Percentiles rank a stretch among this genome's conserved stretches.
Conservation (phyloP, 495 filamentous ascomycete genomes). For the Xylaria venustula region DNA sequence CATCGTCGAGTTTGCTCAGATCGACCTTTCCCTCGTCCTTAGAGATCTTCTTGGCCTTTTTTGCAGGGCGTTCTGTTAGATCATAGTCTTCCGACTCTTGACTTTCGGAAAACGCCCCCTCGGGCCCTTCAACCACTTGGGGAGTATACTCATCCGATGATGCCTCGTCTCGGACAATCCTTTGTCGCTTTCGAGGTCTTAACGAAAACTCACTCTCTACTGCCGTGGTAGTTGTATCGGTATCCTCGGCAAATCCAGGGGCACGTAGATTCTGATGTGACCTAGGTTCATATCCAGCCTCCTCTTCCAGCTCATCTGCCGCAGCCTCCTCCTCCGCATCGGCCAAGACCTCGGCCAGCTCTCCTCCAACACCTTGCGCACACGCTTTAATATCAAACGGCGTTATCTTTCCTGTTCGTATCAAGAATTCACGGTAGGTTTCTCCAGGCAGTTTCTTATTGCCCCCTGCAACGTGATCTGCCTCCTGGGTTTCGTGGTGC, state of each 20-base stretch:
- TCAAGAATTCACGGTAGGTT: conserved; percentile 81
- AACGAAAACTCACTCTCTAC: conserved; percentile 51
- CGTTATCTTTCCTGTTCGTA: conserved; percentile 95
- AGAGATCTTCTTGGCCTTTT: conserved; percentile 38
- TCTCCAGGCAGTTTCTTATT: conserved; percentile 66
- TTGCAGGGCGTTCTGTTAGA: conserved; percentile 29
- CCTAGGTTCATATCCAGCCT: conserved; percentile 53
- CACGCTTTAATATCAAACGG: conserved; percentile 77
- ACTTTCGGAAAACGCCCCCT: conserved; percentile 27
- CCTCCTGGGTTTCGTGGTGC: conserved; percentile 47
- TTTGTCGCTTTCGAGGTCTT: conserved; percentile 49
- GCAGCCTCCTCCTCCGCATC: conserved; percentile 65
- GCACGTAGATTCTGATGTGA: conserved; percentile 80
- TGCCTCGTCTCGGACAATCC: conserved; percentile 27
- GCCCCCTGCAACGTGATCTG: conserved; percentile 39
- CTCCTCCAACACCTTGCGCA: conserved; percentile 55
- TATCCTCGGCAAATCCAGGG: conserved; percentile 69
- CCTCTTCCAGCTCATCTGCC: conserved; percentile 53
- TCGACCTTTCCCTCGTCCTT: conserved; percentile 60
- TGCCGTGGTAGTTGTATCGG: conserved; percentile 23
- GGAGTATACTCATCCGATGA: conserved; percentile 47
- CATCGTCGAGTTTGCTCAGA: conserved; percentile 80
- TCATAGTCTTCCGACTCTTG: conserved; percentile 40
- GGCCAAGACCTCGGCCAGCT: conserved; percentile 68
- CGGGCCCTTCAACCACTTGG: conserved; percentile 27